A percentile compares a stretch with the other conserved stretches of the same genome.
phyloP scores from a whole-genome alignment of 2,329 filamentous ascomycete genomes.

The Scleromitrula shiraiana region DNA sequence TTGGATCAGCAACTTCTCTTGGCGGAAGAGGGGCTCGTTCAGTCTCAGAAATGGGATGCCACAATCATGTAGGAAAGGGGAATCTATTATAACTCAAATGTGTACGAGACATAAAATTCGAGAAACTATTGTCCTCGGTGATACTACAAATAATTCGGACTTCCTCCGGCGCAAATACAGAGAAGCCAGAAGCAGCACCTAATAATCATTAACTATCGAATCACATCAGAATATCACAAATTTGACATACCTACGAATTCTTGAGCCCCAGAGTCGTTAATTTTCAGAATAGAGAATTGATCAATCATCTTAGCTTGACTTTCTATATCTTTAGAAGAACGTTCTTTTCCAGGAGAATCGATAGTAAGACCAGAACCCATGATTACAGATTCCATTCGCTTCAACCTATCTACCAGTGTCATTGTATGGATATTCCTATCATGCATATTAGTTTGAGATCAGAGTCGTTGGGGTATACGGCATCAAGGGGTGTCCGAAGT shows the following conservation, averaged over 20 bases:
- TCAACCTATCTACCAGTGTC: conserved; percentile 21
- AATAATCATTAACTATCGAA: neutral
- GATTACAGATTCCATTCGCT: conserved; percentile 21
- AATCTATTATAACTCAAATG: neutral
- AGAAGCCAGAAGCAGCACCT: conserved; percentile 23
- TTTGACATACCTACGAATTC: conserved; percentile 18
- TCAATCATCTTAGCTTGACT: conserved; percentile 15
- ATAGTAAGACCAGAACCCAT: conserved; percentile 12
- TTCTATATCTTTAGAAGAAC: conserved; percentile 15
- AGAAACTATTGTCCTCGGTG: neutral
- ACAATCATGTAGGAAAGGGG: conserved; percentile 5
- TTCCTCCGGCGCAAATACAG: conserved; percentile 22
- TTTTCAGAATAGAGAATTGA: conserved; percentile 17
- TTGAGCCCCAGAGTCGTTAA: conserved; percentile 13
- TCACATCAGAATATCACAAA: neutral
- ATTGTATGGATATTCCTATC: conserved; percentile 13
- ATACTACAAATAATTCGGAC: conserved; percentile 17
- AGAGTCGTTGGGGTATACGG: too few relatives aligned
- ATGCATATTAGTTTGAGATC: too few relatives aligned
- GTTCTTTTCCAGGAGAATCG: conserved; percentile 3
- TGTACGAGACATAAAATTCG: neutral
- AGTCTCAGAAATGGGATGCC: conserved; percentile 16
- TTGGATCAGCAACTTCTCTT: conserved; percentile 16
- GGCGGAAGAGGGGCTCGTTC: conserved; percentile 16
- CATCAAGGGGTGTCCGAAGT: too few relatives aligned